phyloP scores from a whole-genome alignment of 2,329 filamentous ascomycete genomes.

The Aureobasidium mangrovei region DNA sequence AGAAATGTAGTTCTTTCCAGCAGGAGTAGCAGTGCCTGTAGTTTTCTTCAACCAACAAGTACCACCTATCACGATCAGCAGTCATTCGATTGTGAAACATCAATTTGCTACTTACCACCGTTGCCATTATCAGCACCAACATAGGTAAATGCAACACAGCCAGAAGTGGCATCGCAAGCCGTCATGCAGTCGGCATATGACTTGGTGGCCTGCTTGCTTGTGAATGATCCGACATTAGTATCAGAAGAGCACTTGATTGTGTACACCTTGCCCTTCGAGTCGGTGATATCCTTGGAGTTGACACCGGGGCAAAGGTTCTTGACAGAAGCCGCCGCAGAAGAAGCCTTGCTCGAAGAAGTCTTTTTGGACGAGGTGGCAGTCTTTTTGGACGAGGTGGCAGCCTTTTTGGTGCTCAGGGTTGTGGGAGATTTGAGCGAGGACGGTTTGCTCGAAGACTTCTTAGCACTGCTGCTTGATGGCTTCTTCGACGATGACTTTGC shows the following conservation, averaged over 20 bases:
- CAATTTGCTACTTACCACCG: neutral
- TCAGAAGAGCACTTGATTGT: slow-evolving; percentile 15
- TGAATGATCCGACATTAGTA: slow-evolving; percentile 11
- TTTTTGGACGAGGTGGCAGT: neutral
- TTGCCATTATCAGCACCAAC: slow-evolving; percentile 13
- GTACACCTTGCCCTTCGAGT: slow-evolving; percentile 13
- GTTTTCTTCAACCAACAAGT: slow-evolving; percentile 16
- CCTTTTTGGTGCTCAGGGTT: slow-evolving; percentile 4
- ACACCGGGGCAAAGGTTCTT: slow-evolving; percentile 18
- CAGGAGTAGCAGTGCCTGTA: slow-evolving; percentile 8
- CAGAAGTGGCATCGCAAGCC: slow-evolving; percentile 12
- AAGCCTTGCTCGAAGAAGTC: neutral
- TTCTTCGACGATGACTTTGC: neutral
- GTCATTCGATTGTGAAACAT: neutral
- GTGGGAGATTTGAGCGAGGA: neutral
- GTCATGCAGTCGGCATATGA: slow-evolving; percentile 16
- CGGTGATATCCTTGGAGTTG: slow-evolving; percentile 19
- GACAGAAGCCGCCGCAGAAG: neutral
- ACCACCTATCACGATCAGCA: neutral
- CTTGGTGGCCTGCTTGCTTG: slow-evolving; percentile 9
- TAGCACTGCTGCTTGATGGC: neutral
- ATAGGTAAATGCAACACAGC: slow-evolving; percentile 17
- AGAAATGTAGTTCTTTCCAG: slow-evolving; percentile 12
- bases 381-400: neutral
- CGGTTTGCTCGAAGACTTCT: neutral